A percentile compares a stretch with the other conserved stretches of the same genome.
Evolutionary conservation across 306 rosid genomes (phyloP).

Genomic region (Trifolium subterraneum): DNA sequence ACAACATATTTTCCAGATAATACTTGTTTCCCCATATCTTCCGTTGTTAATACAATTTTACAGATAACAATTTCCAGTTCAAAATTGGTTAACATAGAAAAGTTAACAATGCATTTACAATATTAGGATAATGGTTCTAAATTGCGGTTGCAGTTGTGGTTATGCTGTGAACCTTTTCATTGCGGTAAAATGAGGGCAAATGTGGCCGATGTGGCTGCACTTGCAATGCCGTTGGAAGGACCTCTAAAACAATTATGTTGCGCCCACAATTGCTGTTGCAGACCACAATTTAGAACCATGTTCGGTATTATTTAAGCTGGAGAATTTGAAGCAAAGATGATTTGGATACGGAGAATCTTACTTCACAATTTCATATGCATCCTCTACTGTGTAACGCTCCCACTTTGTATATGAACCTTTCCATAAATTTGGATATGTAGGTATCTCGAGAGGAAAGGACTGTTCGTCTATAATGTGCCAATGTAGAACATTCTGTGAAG

Average conservation of each 20-base stretch:
- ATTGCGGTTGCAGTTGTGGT: not conserved
- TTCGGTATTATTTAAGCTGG: not conserved
- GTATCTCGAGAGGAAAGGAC: conserved; percentile 92
- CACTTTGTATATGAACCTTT: conserved; percentile 86
- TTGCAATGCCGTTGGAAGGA: not conserved
- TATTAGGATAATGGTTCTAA: not conserved
- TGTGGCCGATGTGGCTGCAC: not conserved
- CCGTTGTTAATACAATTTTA: conserved; percentile 32
- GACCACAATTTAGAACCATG: not conserved
- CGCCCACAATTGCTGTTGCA: not conserved
- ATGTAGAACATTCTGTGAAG: conserved; percentile 87
- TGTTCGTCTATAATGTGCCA: conserved; percentile 95
- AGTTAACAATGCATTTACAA: not conserved
- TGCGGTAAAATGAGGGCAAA: not conserved
- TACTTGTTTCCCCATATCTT: not conserved
- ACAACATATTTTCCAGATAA: not conserved
- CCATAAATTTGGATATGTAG: conserved; percentile 91
- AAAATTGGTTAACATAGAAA: conserved; percentile 9
- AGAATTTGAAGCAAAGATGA: conserved; percentile 23
- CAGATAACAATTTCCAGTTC: conserved; percentile 16
- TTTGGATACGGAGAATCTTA: conserved; percentile 52
- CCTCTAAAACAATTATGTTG: not conserved
- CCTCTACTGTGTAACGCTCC: conserved; percentile 94
- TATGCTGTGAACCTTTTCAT: too few relatives aligned
- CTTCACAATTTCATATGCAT: conserved; percentile 89